A percentile compares a stretch with the other conserved stretches of the same genome.
These are phyloP conservation scores for Fusarium secorum DNA, from an alignment of 2,329 filamentous ascomycete genomes.

Conservation along the genomic window DNA sequence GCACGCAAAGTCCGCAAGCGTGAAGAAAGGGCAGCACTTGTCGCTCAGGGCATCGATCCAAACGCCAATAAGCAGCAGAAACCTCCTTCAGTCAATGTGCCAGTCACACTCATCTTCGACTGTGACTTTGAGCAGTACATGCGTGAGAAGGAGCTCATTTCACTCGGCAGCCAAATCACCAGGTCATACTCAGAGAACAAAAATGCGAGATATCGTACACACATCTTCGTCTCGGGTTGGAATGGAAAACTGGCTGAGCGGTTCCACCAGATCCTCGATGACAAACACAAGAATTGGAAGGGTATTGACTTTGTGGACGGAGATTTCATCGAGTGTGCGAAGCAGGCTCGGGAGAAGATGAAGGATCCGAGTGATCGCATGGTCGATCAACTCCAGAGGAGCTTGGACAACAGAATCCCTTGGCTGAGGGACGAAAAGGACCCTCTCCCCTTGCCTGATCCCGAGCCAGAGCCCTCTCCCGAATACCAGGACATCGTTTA, in stretches of 20 bases:
- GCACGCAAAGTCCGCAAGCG: constrained; percentile 58
- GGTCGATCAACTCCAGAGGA: constrained; percentile 63
- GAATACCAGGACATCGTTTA: constrained; percentile 72
- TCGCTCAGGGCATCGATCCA: constrained; percentile 58
- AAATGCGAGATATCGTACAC: constrained; percentile 69
- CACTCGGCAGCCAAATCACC: constrained; percentile 83
- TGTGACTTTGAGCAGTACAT: constrained; percentile 93
- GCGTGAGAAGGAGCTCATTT: constrained; percentile 84
- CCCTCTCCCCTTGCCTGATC: constrained; percentile 46
- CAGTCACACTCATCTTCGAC: constrained; percentile 84
- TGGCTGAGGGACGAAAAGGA: constrained; percentile 46
- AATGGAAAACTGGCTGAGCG: constrained; percentile 76
- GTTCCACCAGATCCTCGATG: constrained; percentile 77
- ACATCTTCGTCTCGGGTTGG: constrained; percentile 82
- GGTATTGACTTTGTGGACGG: constrained; percentile 75
- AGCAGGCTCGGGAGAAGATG: constrained; percentile 75
- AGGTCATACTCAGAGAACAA: constrained; percentile 90
- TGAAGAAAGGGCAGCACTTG: constrained; percentile 57
- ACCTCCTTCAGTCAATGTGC: constrained; percentile 63
- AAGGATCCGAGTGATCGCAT: constrained; percentile 61
- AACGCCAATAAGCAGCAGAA: constrained; percentile 46
- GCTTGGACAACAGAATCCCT: constrained; percentile 41
- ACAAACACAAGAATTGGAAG: constrained; percentile 81
- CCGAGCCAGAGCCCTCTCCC: constrained; percentile 45
- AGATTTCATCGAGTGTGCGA: constrained; percentile 75